phyloP scores from a whole-genome alignment of 1,284 basidiomycete species.

The Rhodotorula glutinis region DNA sequence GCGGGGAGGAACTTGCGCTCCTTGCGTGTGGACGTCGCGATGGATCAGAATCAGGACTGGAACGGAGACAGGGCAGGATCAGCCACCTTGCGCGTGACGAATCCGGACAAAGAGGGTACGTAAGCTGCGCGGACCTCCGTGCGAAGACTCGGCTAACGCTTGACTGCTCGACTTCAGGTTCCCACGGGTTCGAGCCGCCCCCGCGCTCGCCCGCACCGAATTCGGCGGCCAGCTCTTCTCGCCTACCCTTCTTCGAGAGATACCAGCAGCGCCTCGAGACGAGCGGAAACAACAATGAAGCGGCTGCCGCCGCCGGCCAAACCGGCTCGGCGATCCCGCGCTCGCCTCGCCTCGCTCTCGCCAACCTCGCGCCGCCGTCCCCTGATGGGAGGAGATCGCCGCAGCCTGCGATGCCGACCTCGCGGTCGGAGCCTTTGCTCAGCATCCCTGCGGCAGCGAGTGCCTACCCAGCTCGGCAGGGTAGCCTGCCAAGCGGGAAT shows the following conservation, averaged over 20 bases:
- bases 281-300: background rate
- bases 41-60: background rate
- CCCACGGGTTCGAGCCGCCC: background rate
- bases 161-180: background rate
- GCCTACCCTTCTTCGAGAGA: slow-evolving; percentile 37
- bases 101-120: background rate
- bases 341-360: slow-evolving; percentile 3
- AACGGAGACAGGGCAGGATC: background rate
- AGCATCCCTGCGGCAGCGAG: background rate
- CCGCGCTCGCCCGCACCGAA: slow-evolving; percentile 1
- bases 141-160: background rate
- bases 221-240: slow-evolving; percentile 9
- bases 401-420: background rate
- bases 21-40: slow-evolving; percentile 4
- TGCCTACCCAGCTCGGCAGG: background rate
- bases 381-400: background rate
- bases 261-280: slow-evolving; percentile 24
- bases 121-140: slow-evolving; percentile 2
- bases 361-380: background rate
- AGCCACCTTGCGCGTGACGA: background rate
- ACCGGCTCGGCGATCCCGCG: background rate
- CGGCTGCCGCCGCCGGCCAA: slow-evolving; percentile 1
- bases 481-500: background rate
- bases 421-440: background rate
- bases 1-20: background rate